Evolutionary conservation across 225 moss, liverwort and hornwort genomes (phyloP).

Genomic region (Neckera pumila): DNA sequence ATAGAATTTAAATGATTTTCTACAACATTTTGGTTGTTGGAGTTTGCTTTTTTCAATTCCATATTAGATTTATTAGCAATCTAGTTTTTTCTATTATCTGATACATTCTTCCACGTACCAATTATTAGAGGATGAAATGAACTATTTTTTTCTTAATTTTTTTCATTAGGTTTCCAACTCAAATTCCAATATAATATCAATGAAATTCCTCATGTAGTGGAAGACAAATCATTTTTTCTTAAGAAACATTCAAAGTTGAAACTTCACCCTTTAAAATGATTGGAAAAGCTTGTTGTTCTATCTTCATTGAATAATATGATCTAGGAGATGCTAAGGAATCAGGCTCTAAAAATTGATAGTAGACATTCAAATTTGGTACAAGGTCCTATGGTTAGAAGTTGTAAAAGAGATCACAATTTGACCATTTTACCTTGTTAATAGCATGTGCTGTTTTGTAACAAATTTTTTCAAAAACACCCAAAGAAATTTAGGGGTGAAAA

Average conservation of each 20-base stretch:
- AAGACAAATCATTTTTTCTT: not conserved
- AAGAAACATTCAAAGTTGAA: not conserved
- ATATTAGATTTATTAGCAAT: not conserved
- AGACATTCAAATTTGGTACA: no score
- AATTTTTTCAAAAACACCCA: no score
- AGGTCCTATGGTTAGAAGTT: no score
- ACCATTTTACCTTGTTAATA: no score
- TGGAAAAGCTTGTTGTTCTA: not conserved
- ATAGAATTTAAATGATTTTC: not conserved
- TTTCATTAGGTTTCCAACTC: not conserved
- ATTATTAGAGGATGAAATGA: no score
- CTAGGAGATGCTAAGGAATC: not conserved
- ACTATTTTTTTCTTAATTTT: no score
- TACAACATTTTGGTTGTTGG: accelerated
- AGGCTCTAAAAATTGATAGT: no score
- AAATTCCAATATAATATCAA: not conserved
- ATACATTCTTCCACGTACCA: not conserved
- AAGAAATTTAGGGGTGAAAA: no score
- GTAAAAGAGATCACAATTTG: no score
- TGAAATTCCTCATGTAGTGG: not conserved
- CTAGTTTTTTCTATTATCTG: not conserved
- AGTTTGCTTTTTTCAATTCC: not conserved
- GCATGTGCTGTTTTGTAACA: no score
- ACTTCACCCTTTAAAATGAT: not conserved
- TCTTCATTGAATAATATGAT: not conserved